Conservation (phyloP, 202 grass and related monocot genomes). For the Dendrocalamus latiflorus region DNA sequence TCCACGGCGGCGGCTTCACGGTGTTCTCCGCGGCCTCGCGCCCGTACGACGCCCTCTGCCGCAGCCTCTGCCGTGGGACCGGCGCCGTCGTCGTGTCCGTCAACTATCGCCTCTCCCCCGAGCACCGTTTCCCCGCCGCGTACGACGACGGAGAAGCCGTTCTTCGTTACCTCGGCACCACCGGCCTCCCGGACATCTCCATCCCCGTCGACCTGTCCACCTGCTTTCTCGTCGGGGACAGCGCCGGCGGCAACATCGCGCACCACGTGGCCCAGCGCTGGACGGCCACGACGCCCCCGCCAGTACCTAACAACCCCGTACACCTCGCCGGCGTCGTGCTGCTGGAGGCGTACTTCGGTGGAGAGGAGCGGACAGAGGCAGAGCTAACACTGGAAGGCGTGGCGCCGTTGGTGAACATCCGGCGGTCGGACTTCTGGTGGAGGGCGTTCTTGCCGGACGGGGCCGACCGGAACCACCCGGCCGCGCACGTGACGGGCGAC, state of each 20-base stretch:
- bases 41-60: too few relatives aligned
- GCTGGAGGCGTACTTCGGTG: too few relatives aligned
- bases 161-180: slow-evolving; percentile 29
- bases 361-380: slow-evolving; percentile 13
- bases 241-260: slow-evolving; percentile 63
- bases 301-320: not conserved
- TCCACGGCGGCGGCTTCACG: slow-evolving; percentile 46
- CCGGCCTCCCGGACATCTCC: not conserved
- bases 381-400: slow-evolving; percentile 17
- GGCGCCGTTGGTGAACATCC: slow-evolving; percentile 24
- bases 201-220: slow-evolving; percentile 20
- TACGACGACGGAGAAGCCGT: slow-evolving; percentile 42
- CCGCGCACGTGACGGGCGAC: slow-evolving; percentile 30
- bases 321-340: not conserved
- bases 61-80: too few relatives aligned
- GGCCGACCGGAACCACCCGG: slow-evolving; percentile 32
- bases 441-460: slow-evolving; percentile 42
- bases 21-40: too few relatives aligned
- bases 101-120: too few relatives aligned
- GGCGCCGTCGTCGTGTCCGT: slow-evolving; percentile 31
- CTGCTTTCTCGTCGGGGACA: slow-evolving; percentile 60
- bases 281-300: not conserved
- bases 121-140: slow-evolving; percentile 76
- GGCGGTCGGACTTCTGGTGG: slow-evolving; percentile 37
- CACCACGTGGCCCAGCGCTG: slow-evolving; percentile 47